These are phyloP conservation scores for Talaromyces marneffei DNA, from an alignment of 2,329 filamentous ascomycete species.

Conservation along the genomic window DNA sequence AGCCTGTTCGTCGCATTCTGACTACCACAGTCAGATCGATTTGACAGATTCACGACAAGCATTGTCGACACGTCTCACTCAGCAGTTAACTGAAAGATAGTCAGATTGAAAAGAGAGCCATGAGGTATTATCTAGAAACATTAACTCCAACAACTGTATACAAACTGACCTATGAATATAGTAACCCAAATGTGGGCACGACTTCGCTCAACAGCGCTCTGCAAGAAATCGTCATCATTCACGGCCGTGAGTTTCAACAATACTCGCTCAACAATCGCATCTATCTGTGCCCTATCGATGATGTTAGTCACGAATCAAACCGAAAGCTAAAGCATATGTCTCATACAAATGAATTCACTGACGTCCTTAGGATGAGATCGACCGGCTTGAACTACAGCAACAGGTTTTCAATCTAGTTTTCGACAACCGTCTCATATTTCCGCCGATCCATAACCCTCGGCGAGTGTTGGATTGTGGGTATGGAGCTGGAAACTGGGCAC, in stretches of 20 bases:
- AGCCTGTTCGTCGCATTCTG: neutral
- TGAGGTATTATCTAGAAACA: neutral
- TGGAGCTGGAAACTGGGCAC: slow-evolving; percentile 65
- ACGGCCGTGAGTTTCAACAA: slow-evolving; percentile 62
- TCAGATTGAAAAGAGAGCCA: neutral
- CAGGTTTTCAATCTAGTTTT: slow-evolving; percentile 58
- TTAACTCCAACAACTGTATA: neutral
- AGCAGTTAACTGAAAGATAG: neutral
- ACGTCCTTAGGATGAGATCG: slow-evolving; percentile 57
- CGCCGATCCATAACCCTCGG: slow-evolving; percentile 53
- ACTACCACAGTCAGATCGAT: neutral
- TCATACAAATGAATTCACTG: slow-evolving; percentile 3
- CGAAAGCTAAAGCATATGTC: neutral
- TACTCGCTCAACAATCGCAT: slow-evolving; percentile 59
- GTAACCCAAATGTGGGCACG: slow-evolving; percentile 43
- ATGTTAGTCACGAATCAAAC: slow-evolving; percentile 46
- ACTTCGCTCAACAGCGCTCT: slow-evolving; percentile 52
- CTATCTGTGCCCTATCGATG: slow-evolving; percentile 65
- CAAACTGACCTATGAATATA: slow-evolving; percentile 16
- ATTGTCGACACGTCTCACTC: neutral
- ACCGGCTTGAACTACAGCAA: slow-evolving; percentile 60
- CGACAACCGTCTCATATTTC: slow-evolving; percentile 63
- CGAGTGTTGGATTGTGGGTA: slow-evolving; percentile 67
- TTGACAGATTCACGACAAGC: neutral
- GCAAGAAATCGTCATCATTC: slow-evolving; percentile 54